Base-by-base conservation (phyloP, 805 yeast genomes). In the Blastobotrys parvus region DNA sequence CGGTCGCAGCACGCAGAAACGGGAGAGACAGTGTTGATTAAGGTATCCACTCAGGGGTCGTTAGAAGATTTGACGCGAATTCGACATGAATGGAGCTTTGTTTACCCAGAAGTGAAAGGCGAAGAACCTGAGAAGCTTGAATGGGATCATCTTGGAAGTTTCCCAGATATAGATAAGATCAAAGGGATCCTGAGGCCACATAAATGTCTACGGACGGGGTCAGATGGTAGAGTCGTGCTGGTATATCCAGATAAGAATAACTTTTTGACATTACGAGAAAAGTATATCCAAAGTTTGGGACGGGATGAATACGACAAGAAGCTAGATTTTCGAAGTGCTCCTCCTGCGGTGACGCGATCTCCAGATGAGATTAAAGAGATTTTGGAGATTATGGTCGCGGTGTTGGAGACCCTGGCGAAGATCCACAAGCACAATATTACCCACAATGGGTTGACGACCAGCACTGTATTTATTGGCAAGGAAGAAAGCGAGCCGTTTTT, bases 361-460 rank as follows among this genome's bases (percentile, higher is more conserved):
- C 39, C 41, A 2, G 38, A 35, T 3, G 61, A 62, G 37, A 38
- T 60, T 4, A 22, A 45, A 3, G 52, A 50, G 10, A 51, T 63
- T 1, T 38, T 65, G 8, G 39, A 41, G 3, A 42, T 56, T 3
- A 42, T 57, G 13, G 49, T 65, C 1, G 43, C 50, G 3, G 45
- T 56, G 3, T 41, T 61, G 8, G 49, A 56, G 34, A 52, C 56
- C 2, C 39, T 68, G 17, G 48, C 53, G 21, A 40, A 39, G 7
- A 54, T 70, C 2, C 78, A 74, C 48, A 57, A 60, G 13, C 49
- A 56, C 29, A 72, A 74, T 1, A 52, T 72, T 27, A 70, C 72
- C 3, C 77, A 72, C 50, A 72, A 74, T 46, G 73, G 76, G 0
- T 52, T 74, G 22, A 66, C 71, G 2, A 52, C 69, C 3, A 52